Evolutionary conservation across 148 eudicot genomes (phyloP), one percentile per base, ranked within the genome.

Genomic region (Chenopodium suecicum): DNA sequence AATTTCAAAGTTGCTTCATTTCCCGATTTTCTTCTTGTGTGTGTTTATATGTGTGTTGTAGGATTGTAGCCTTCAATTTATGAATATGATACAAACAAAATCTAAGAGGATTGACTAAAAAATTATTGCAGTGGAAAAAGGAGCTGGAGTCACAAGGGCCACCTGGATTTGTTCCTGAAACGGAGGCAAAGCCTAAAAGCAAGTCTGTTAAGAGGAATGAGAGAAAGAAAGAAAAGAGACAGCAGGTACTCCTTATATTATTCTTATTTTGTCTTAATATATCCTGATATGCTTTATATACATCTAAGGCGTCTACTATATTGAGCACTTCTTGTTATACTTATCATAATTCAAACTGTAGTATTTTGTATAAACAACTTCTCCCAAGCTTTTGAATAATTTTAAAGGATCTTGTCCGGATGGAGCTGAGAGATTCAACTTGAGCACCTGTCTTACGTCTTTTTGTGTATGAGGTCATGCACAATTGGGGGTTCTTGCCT

Each of bases 181-280:
- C 23, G 77, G 94, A 86, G 46, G 82, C 87, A 7, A 93, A 93
- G 68, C 81, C 94, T 0, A 95, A 91, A 90, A 87, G 93, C 81
- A 95, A 95, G 86, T 63, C 96, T 70, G 93, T 90, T 16, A 94
- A 92, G 86, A 89, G 97, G 87, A 94, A 92, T 77, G 98, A 94
- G 86, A 86, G 92, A 70, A 94, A 94, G 90, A 94, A 94, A 86
- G 98, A 92, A 72, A 94, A 92, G 83, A 91, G 90, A 72, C 87
- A 85, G 37, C 87, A 85, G 87, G 87, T 85, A 23, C 74, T 54
- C 66, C 29, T 37, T 62, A 7, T 31, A 41, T 47, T 70, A 25
- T 47, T 20, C 11, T 10, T 19, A 13, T n/a, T 20, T 48, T 73
- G 54, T 9, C 32, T 34, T 69, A 23, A 8, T 11, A 11, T 12